These are phyloP conservation scores for Saxispiralis lemnorum DNA, from an alignment of 495 filamentous ascomycete genomes.

Conservation along the genomic window DNA sequence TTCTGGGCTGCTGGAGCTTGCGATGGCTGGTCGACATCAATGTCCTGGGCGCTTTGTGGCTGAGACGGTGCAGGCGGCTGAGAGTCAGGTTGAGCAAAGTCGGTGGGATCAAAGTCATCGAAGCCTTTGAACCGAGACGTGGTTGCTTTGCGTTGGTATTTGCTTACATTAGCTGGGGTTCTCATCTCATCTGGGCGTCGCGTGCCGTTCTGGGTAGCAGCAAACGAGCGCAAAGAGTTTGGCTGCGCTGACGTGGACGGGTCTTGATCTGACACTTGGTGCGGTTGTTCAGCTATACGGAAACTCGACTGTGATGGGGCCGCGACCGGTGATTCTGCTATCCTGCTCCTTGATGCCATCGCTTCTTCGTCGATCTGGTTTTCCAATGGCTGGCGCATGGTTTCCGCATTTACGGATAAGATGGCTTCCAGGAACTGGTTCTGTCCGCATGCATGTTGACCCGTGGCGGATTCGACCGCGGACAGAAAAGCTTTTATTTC, in stretches of 20 bases:
- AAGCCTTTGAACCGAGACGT: constrained; percentile 54
- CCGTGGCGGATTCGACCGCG: constrained; percentile 47
- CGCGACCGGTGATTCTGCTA: too few relatives aligned
- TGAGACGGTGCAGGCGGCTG: constrained; percentile 5
- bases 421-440: constrained; percentile 89
- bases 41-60: constrained; percentile 9
- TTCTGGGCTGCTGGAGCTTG: constrained; percentile 3
- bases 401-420: constrained; percentile 46
- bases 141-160: too few relatives aligned
- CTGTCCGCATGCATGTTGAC: constrained; percentile 72
- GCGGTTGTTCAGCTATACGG: too few relatives aligned
- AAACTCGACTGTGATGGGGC: too few relatives aligned
- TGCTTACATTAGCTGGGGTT: not conserved
- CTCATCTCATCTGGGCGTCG: not conserved
- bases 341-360: not conserved
- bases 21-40: constrained; percentile 13
- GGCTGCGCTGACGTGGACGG: too few relatives aligned
- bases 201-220: too few relatives aligned
- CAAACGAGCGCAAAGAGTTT: too few relatives aligned
- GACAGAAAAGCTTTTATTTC: constrained; percentile 50
- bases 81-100: constrained; percentile 13
- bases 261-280: too few relatives aligned
- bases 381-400: not conserved
- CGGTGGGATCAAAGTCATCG: constrained; percentile 35
- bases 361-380: not conserved